Conservation (phyloP, 2,329 filamentous ascomycete species). For the Pseudogymnoascus sp. region DNA sequence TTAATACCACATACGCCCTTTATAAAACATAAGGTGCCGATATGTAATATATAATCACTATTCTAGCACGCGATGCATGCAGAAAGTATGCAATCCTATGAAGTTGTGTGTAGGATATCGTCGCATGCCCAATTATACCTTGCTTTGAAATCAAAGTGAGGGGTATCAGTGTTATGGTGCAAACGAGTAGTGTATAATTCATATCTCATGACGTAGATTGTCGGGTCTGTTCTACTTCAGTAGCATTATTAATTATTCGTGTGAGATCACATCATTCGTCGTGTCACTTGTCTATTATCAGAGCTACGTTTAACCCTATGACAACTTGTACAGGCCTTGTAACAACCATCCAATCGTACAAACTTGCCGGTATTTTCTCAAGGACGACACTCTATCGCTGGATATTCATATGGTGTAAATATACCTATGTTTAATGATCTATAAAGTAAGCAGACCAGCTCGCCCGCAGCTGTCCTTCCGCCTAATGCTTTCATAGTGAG, state of each 20-base stretch:
- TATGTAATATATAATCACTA: slow-evolving; percentile 3
- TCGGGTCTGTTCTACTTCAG: background rate
- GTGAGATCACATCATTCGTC: slow-evolving; percentile 10
- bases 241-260: background rate
- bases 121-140: background rate
- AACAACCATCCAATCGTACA: background rate
- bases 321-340: background rate
- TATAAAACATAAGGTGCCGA: background rate
- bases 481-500: background rate
- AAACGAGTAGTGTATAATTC: background rate
- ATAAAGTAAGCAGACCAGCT: background rate
- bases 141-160: slow-evolving; percentile 5
- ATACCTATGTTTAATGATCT: background rate
- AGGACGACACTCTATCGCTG: background rate
- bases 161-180: background rate
- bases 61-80: background rate
- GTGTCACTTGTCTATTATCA: background rate
- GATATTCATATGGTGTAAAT: background rate
- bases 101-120: background rate
- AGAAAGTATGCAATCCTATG: slow-evolving; percentile 1
- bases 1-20: background rate
- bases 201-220: background rate
- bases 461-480: background rate
- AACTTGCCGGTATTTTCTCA: background rate
- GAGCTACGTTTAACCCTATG: background rate